Percentiles rank a stretch among this genome's conserved stretches.
Conservation (phyloP, 164 flowering plant genomes). For the Vitis labrusca region DNA sequence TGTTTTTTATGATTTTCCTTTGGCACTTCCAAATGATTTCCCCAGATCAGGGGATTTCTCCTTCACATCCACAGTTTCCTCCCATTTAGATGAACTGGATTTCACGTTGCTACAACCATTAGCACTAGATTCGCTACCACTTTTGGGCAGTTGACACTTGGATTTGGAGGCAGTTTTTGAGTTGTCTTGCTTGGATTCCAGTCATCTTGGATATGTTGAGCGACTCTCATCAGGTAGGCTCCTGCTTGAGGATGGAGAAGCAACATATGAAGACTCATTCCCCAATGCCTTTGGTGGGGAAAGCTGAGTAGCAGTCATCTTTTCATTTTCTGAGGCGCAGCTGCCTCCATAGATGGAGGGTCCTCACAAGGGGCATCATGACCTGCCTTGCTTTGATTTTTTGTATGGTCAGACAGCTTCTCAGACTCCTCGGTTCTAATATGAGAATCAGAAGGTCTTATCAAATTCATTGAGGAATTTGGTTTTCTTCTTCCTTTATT, state of each 20-base stretch:
- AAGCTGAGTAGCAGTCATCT: not conserved
- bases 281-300: not conserved
- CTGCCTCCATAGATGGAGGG: slow-evolving; percentile 26
- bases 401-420: slow-evolving; percentile 20
- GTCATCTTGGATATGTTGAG: slow-evolving; percentile 13
- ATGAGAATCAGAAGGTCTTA: slow-evolving; percentile 36
- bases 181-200: slow-evolving; percentile 22
- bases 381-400: slow-evolving; percentile 34
- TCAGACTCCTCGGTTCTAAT: slow-evolving; percentile 29
- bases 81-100: slow-evolving; percentile 32
- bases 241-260: slow-evolving; percentile 30
- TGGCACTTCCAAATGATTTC: slow-evolving; percentile 13
- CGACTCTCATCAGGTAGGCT: slow-evolving; percentile 26
- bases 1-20: slow-evolving; percentile 31
- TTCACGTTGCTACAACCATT: slow-evolving; percentile 26
- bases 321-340: slow-evolving; percentile 31
- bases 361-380: slow-evolving; percentile 30
- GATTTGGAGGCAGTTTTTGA: slow-evolving; percentile 14
- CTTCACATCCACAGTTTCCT: slow-evolving; percentile 29
- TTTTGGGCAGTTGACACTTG: slow-evolving; percentile 31
- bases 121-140: slow-evolving; percentile 27
- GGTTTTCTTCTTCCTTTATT: slow-evolving; percentile 35
- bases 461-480: slow-evolving; percentile 14
- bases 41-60: slow-evolving; percentile 20
- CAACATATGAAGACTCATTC: slow-evolving; percentile 23